Conservation (phyloP, 2,329 filamentous ascomycete species). For the Fusarium xyrophilum region DNA sequence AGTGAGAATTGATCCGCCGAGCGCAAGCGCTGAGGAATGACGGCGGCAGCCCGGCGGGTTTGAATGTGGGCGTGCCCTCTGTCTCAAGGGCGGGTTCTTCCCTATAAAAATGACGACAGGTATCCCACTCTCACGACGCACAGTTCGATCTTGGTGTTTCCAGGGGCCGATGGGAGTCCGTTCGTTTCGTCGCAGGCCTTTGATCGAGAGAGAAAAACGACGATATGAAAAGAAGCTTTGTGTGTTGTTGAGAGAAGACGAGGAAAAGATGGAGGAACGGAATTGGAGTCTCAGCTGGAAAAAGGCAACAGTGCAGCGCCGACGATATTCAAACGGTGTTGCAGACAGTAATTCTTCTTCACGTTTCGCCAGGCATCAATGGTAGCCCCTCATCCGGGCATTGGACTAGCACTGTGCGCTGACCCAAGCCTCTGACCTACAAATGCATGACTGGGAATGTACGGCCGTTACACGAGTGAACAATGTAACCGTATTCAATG, state of each 20-base stretch:
- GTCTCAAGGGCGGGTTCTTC: constrained; percentile 22
- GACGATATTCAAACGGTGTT: constrained; percentile 15
- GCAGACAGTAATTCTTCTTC: constrained; percentile 1
- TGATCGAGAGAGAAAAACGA: neutral
- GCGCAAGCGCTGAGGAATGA: constrained; percentile 24
- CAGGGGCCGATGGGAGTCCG: neutral
- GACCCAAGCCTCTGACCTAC: constrained; percentile 6
- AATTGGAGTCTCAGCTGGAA: constrained; percentile 19
- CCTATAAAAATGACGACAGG: constrained; percentile 30
- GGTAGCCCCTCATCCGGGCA: constrained; percentile 6
- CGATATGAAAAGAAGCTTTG: neutral
- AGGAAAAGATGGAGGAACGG: neutral
- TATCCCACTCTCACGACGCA: constrained; percentile 11
- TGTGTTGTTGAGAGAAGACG: neutral
- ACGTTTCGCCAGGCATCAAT: constrained; percentile 14
- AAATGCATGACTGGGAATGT: neutral
- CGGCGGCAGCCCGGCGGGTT: constrained; percentile 4
- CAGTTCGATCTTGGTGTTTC: constrained; percentile 20
- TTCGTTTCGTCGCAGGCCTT: neutral
- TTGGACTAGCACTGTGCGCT: constrained; percentile 6
- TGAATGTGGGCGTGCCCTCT: constrained; percentile 5
- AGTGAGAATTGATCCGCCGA: constrained; percentile 3
- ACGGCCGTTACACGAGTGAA: neutral
- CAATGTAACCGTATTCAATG: neutral
- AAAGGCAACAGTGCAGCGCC: constrained; percentile 15